Evolutionary conservation across 2,329 filamentous ascomycete genomes (phyloP).

Genomic region (Fusarium torulosum): DNA sequence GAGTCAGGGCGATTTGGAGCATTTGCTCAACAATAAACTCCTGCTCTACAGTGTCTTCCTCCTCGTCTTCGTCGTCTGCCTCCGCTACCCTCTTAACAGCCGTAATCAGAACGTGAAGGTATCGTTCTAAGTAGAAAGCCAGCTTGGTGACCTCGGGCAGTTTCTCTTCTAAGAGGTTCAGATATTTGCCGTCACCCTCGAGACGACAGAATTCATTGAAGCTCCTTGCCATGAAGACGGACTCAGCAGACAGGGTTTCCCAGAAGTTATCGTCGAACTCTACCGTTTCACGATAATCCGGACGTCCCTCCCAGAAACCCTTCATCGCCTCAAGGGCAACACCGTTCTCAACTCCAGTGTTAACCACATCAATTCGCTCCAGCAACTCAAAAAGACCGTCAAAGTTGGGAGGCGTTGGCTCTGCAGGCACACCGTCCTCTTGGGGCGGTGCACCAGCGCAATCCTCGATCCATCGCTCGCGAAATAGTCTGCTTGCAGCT

Average conservation of each 20-base stretch:
- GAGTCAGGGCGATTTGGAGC: conserved; percentile 88
- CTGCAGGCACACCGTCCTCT: conserved; percentile 66
- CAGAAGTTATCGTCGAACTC: conserved; percentile 81
- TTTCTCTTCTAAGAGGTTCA: conserved; percentile 87
- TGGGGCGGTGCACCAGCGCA: conserved; percentile 78
- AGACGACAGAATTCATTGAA: conserved; percentile 93
- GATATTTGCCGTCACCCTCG: conserved; percentile 79
- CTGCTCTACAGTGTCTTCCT: conserved; percentile 87
- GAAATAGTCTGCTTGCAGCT: conserved; percentile 89
- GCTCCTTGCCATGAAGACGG: conserved; percentile 88
- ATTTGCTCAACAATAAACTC: conserved; percentile 98
- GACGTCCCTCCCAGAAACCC: conserved; percentile 94
- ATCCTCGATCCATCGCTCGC: conserved; percentile 97
- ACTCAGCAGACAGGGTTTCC: conserved; percentile 85
- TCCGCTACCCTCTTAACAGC: conserved; percentile 70
- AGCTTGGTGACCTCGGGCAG: conserved; percentile 94
- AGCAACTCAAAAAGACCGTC: conserved; percentile 91
- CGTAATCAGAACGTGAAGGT: conserved; percentile 77
- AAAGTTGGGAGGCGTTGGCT: conserved; percentile 74
- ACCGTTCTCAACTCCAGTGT: conserved; percentile 89
- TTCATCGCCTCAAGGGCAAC: conserved; percentile 95
- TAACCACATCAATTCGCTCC: conserved; percentile 93
- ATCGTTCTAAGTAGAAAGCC: conserved; percentile 86
- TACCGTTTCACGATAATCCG: conserved; percentile 81
- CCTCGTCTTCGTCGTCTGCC: conserved; percentile 68